Base-by-base conservation (phyloP, 176 grass and related monocot species). In the Oryza meyeriana region DNA sequence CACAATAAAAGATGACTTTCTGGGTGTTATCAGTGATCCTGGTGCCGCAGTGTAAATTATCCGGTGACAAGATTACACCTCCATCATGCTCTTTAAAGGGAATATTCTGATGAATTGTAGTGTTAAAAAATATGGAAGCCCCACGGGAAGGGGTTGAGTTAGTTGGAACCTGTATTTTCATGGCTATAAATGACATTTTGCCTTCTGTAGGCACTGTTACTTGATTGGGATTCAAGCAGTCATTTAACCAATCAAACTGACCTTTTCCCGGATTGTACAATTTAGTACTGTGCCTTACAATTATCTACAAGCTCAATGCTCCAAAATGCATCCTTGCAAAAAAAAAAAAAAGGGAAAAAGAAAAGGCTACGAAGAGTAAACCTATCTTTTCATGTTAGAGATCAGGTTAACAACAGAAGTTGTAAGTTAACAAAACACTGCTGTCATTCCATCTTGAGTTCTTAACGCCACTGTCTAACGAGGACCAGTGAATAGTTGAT, bases 1-100 rank as follows among this genome's bases (percentile, higher is more conserved):
- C 18, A 99, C 96, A 17, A 99, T 95, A 79, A 99, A 95, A 78
- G 93, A 99, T 45, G 93, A 99, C 70, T 99, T 92, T 72, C 87
- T 99, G 91, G 96, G 93, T 61, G 93, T 99, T 24, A 93, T 99
- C 74, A 95, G 83, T 45, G 96, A 99, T 77, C 96, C 96, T 65
- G 85, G 90, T 81, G 89, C 83, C 28, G 79, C 96, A 57, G 73
- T 87, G 16, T 98, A 93, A 85, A 74, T 71, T 29, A 63, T 64
- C n/a, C 1, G 36, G 41, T 30, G 34, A 31, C 20, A 16, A 74
- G 68, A 78, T 65, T 83, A 74, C 12, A 32, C 7, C 74, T 20
- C 50, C 26, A 13, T 31, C 26, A 50, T 77, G 29, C 31, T 66
- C 64, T 33, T 12, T 42, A 40, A 42, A 27, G 3, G 5, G 13